Evolutionary conservation across 2,329 filamentous ascomycete species (phyloP).

Genomic region (Aureobasidium pullulans): DNA sequence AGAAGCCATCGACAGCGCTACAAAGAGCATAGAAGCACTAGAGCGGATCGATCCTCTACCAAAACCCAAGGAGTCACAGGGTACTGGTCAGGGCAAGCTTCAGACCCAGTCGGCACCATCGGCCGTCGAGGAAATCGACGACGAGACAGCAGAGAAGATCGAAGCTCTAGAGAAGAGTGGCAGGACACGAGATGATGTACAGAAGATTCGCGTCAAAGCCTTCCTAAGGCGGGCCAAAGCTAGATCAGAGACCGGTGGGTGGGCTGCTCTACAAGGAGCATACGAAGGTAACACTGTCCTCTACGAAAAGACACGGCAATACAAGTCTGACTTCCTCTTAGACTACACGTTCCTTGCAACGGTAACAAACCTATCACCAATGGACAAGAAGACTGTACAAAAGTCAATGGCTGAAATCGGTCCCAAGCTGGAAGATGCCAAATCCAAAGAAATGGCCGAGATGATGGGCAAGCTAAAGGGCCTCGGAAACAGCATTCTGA

Average conservation of each 20-base stretch:
- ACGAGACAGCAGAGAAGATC: conserved; percentile 35
- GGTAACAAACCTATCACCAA: conserved; percentile 53
- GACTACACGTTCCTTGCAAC: conserved; percentile 66
- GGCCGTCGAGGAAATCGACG: conserved; percentile 45
- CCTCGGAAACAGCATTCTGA: conserved; percentile 84
- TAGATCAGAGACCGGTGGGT: conserved; percentile 62
- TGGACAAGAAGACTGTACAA: conserved; percentile 62
- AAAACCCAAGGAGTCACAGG: conserved; percentile 20
- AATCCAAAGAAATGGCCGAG: conserved; percentile 82
- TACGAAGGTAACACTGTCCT: conserved; percentile 39
- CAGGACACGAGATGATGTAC: conserved; percentile 54
- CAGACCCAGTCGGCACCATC: conserved; percentile 20
- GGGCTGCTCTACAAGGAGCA: conserved; percentile 72
- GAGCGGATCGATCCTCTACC: conserved; percentile 50
- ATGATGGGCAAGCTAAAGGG: conserved; percentile 97
- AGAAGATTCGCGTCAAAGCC: conserved; percentile 73
- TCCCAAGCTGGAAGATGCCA: conserved; percentile 63
- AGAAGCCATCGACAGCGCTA: conserved; percentile 67
- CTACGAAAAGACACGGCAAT: not conserved
- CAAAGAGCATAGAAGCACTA: conserved; percentile 64
- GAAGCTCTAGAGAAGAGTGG: conserved; percentile 35
- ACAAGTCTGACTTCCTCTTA: not conserved
- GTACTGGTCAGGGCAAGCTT: conserved; percentile 16
- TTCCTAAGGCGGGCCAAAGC: conserved; percentile 73
- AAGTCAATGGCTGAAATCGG: conserved; percentile 61